Evolutionary conservation across 177 flowering plant species (phyloP), one percentile per base, ranked within the genome.

Genomic region (Telopea speciosissima): DNA sequence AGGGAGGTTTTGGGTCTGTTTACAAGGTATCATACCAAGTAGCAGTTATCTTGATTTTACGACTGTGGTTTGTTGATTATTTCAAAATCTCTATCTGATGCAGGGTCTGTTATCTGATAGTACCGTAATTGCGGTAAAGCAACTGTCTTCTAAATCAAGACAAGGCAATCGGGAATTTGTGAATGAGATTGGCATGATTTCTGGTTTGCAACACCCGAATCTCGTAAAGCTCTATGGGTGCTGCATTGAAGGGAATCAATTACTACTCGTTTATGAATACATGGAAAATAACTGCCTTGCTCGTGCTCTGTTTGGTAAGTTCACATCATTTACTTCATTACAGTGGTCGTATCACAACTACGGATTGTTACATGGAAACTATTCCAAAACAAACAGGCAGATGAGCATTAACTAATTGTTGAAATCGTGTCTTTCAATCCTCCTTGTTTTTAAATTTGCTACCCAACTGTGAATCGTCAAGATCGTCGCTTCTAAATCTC

Each of bases 1-100:
- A 62, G 25, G 64, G 64, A 3, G 64, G 64, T 9, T 62, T 62
- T 14, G 64, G 64, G 25, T 62, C 64, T 24, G 64, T 62, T 8
- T 62, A 62, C 64, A 62, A 24, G 64, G 64, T 62, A 64, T 33
- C 26, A 9, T 28, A 33, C 22, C 12, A 24, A 26, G 24, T 10
- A 4, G 28, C 33, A 16, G 16, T 3, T 63, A 63, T 63, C 31
- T 63, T 63, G 8, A 36, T 36, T 5, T 36, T 36, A 36, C 40
- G 8, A 36, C 9, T 8, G 40, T 36, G 40, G 40, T 36, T 5
- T 1, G 5, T 36, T 8, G 40, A 36, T 10, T 26, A 22, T 62
- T 24, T 62, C 14, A 24, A 24, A 5, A n/a, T n/a, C 16, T 62
- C 12, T 60, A 60, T 60, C 63, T 10, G n/a, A 1, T 49, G 54